Conservation (phyloP, 2,329 filamentous ascomycete genomes). For the Penicillium sp. region DNA sequence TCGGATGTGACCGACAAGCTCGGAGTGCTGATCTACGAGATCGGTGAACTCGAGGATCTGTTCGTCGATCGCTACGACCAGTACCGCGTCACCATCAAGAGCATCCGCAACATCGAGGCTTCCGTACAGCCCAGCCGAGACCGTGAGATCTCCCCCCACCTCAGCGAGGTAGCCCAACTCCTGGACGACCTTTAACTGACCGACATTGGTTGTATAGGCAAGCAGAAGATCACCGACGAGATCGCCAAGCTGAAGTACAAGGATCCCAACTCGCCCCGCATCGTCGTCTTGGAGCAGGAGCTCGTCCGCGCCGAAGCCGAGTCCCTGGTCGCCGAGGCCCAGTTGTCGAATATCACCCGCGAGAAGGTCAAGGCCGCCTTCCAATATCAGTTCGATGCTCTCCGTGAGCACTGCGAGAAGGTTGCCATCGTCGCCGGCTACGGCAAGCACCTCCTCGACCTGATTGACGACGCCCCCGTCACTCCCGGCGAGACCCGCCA, state of each 20-base stretch:
- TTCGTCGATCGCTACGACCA: conserved; percentile 99
- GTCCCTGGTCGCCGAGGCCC: conserved; percentile 96
- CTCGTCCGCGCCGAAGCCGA: conserved; percentile 97
- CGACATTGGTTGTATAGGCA: conserved; percentile 56
- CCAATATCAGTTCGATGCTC: conserved; percentile 94
- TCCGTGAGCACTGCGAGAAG: conserved; percentile 97
- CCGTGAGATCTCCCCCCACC: conserved; percentile 57
- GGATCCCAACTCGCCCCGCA: conserved; percentile 95
- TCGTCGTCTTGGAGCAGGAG: conserved; percentile 96
- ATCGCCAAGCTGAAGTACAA: conserved; percentile 99
- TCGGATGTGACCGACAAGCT: conserved; percentile 99
- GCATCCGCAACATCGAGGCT: conserved; percentile 97
- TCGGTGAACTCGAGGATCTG: conserved; percentile 95
- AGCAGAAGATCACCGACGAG: conserved; percentile 98
- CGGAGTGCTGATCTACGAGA: conserved; percentile 95
- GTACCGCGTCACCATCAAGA: conserved; percentile 98
- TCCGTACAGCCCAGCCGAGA: conserved; percentile 97
- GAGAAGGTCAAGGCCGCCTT: conserved; percentile 99
- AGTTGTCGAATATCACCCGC: conserved; percentile 97
- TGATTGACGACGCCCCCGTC: conserved; percentile 94
- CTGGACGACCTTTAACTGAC: conserved; percentile 7
- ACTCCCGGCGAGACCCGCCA: conserved; percentile 94
- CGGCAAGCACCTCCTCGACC: conserved; percentile 95
- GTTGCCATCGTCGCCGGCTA: conserved; percentile 96
- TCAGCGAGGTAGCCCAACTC: background rate